Base-by-base conservation (phyloP, 2,329 filamentous ascomycete genomes). In the Ophiostoma montium region DNA sequence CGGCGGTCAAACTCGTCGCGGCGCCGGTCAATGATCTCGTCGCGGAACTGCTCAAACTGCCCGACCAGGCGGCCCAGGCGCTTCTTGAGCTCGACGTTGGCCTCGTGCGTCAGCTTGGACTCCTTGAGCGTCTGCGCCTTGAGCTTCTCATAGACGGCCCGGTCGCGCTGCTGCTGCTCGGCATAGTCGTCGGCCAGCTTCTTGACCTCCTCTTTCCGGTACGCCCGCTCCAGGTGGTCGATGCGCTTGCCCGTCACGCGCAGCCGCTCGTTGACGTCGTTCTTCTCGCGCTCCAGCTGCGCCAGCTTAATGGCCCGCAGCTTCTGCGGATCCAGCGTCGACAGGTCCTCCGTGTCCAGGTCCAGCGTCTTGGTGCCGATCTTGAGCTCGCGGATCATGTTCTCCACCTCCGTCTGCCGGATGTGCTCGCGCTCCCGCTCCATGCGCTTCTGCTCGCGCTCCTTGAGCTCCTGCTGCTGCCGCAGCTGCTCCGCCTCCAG, bases 261-360 rank as follows among this genome's bases (percentile, higher is more conserved):
- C 48, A 96, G 78, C 63, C 85, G 87, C 68, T 95, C 88, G 55
- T 85, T 86, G 57, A 95, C 81, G 62, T 92, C 88, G 61, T 90
- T 94, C 82, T 96, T 98, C 74, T 96, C 92, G 59, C 90, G 89
- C 70, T 96, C 92, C 11, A 98, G 78, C 67, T 95, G 90, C 53
- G 86, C 84, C 51, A 98, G 78, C 74, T 96, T 96, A 70, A 98
- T 84, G 57, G 86, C 84, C 64, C 92, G 89, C 58, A 98, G 85
- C 55, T 84, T 82, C 66, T 87, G 88, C 65, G 82, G 86, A 66
- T 96, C 89, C 50, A 95, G 76, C 56, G 86, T 86, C 54, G 92
- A 83, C 49, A 95, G 73, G 59, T 95, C 80, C 50, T 84, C 82
- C 50, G 86, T 68, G 58, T 88, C 87, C 54, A 95, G 82, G 56